These are phyloP conservation scores for Stephanodiscus minutulus DNA, from an alignment of 108 stramenopile genomes.

Conservation along the genomic window DNA sequence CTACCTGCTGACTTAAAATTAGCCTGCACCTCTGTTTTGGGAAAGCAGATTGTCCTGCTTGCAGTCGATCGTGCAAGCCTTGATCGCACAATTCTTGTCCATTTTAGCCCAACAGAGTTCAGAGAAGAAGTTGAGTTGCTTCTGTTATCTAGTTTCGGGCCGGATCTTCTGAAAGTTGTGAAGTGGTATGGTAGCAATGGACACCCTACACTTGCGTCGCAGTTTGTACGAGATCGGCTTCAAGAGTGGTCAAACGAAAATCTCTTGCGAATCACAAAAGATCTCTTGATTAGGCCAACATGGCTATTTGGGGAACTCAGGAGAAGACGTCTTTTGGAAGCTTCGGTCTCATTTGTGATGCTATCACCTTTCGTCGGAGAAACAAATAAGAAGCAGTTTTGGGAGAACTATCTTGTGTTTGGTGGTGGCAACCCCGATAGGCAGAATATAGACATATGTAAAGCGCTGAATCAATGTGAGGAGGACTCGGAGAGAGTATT, in stretches of 20 bases:
- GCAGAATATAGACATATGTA: too few species aligned
- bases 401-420: too few species aligned
- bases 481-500: too few species aligned
- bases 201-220: not conserved
- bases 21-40: too few species aligned
- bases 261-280: constrained; percentile 8
- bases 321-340: too few species aligned
- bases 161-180: constrained; percentile 5
- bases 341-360: too few species aligned
- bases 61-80: not conserved
- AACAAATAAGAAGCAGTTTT: too few species aligned
- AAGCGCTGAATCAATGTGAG: too few species aligned
- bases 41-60: not conserved
- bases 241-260: constrained; percentile 1
- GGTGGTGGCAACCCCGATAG: too few species aligned
- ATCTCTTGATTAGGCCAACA: not conserved
- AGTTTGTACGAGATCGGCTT: constrained; percentile 2
- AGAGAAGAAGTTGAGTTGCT: constrained; percentile 9
- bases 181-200: constrained; percentile 2
- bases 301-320: too few species aligned
- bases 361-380: too few species aligned
- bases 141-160: not conserved
- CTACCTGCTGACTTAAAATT: too few species aligned
- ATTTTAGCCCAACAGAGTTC: constrained; percentile 14
- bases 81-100: constrained; percentile 3